Percentiles rank a stretch among this genome's conserved stretches.
Conservation (phyloP, 208 protist genomes). For the Endotrypanum monterogeii region DNA sequence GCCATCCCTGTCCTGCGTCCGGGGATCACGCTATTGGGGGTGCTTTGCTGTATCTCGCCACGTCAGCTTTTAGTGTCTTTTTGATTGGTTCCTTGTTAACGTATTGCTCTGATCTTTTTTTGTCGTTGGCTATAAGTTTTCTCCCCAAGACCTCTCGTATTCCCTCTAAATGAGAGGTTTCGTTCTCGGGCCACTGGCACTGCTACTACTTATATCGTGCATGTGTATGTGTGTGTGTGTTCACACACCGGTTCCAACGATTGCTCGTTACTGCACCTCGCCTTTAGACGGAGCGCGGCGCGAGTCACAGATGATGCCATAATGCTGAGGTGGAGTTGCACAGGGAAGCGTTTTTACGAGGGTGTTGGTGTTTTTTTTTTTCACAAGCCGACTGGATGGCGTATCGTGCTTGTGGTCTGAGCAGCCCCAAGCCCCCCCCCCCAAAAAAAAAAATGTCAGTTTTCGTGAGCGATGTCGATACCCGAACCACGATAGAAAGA, state of each 20-base stretch:
- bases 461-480: not conserved
- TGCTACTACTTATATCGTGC: not conserved
- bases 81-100: not conserved
- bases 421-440: not conserved
- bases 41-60: not conserved
- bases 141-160: not conserved
- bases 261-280: not conserved
- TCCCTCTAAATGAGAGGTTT: not conserved
- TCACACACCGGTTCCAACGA: not conserved
- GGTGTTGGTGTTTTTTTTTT: not conserved
- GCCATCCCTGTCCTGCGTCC: not conserved
- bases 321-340: not conserved
- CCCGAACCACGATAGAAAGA: not conserved
- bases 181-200: not conserved
- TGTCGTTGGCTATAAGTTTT: not conserved
- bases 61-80: not conserved
- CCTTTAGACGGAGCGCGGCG: not conserved
- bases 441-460: not conserved
- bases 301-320: not conserved
- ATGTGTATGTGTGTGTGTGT: too few relatives aligned
- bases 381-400: not conserved
- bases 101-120: not conserved
- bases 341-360: not conserved
- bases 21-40: not conserved
- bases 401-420: not conserved